Conservation (phyloP, 768 basidiomycete species). For the Suillus sp. region DNA sequence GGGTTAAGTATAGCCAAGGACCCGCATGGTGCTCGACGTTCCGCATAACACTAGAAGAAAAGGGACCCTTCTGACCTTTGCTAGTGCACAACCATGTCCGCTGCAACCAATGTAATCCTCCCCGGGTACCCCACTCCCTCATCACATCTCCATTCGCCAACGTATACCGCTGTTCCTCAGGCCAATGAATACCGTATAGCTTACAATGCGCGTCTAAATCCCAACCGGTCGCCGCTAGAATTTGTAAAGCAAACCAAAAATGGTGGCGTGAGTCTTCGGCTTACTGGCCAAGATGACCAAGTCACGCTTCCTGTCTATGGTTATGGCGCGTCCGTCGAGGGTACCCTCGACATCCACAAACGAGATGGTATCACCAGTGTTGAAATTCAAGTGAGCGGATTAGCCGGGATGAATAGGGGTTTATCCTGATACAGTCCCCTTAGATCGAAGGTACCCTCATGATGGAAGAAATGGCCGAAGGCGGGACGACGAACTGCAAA, state of each 20-base stretch:
- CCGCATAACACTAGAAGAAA: slow-evolving; percentile 13
- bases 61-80: slow-evolving; percentile 17
- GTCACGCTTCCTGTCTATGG: slow-evolving; percentile 60
- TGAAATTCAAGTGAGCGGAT: slow-evolving; percentile 57
- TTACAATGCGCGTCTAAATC: slow-evolving; percentile 40
- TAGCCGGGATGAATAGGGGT: slow-evolving; percentile 2
- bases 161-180: slow-evolving; percentile 59
- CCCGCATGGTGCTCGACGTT: slow-evolving; percentile 30
- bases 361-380: slow-evolving; percentile 58
- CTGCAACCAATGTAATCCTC: slow-evolving; percentile 48
- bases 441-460: slow-evolving; percentile 65
- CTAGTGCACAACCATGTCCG: slow-evolving; percentile 47
- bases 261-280: slow-evolving; percentile 51
- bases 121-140: slow-evolving; percentile 49
- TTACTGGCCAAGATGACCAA: slow-evolving; percentile 55
- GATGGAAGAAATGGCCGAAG: slow-evolving; percentile 65
- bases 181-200: slow-evolving; percentile 56
- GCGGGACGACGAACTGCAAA: slow-evolving; percentile 55
- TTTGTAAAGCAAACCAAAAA: slow-evolving; percentile 63
- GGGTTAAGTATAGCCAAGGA: slow-evolving; percentile 35
- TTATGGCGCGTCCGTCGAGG: slow-evolving; percentile 51
- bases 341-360: slow-evolving; percentile 56
- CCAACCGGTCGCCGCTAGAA: slow-evolving; percentile 43
- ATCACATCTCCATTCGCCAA: slow-evolving; percentile 41
- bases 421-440: neutral